Conservation (phyloP, 106 monocot genomes). For the Dendrobium nobile region DNA sequence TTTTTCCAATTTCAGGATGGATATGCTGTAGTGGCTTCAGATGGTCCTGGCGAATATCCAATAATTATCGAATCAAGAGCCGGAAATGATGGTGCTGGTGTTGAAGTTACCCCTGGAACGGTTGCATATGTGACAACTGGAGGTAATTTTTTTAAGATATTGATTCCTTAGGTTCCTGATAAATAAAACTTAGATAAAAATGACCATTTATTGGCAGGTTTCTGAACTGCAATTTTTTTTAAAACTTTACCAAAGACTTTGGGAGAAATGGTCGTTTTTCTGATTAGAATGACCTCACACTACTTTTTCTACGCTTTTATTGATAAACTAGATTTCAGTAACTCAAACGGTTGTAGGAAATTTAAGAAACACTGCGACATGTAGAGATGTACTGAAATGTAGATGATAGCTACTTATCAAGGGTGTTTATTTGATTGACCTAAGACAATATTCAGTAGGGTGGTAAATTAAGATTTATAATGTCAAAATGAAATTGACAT, state of each 20-base stretch:
- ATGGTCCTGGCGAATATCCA: slow-evolving; percentile 89
- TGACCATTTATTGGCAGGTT: neutral
- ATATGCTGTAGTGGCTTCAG: slow-evolving; percentile 86
- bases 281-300: neutral
- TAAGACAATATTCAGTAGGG: neutral
- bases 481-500: no score
- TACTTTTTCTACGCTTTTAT: neutral
- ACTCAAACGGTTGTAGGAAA: neutral
- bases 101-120: slow-evolving; percentile 55
- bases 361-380: neutral
- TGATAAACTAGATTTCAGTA: neutral
- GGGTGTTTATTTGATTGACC: neutral
- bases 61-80: slow-evolving; percentile 88
- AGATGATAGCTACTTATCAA: neutral
- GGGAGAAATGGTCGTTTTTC: neutral
- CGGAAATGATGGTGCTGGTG: slow-evolving; percentile 66
- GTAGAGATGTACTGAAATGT: neutral
- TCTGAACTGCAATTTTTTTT: neutral
- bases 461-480: neutral
- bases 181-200: neutral
- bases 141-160: slow-evolving; percentile 38
- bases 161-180: neutral
- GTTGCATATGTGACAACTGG: slow-evolving; percentile 97
- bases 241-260: neutral
- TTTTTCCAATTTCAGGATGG: slow-evolving; percentile 59